Evolutionary conservation across 2,329 filamentous ascomycete genomes (phyloP).

Genomic region (Lasiodiplodia sp.): DNA sequence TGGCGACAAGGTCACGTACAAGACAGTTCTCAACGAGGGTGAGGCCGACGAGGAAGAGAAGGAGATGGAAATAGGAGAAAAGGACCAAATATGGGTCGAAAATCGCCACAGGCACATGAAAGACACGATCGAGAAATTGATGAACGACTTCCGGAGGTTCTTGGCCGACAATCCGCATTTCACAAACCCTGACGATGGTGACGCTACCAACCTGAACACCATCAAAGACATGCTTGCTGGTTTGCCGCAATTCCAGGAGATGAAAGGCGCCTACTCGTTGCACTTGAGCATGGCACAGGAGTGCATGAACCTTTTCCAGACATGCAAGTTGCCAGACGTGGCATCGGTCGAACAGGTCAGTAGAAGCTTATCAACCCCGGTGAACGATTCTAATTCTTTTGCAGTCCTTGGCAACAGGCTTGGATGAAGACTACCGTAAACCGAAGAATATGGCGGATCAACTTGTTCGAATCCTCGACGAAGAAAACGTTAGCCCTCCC

Average conservation of each 20-base stretch:
- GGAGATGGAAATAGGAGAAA: constrained; percentile 89
- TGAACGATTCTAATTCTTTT: constrained; percentile 24
- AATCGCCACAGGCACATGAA: constrained; percentile 98
- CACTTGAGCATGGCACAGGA: constrained; percentile 97
- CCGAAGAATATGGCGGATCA: constrained; percentile 89
- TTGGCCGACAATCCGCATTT: constrained; percentile 92
- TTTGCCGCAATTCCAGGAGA: constrained; percentile 90
- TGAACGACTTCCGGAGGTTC: constrained; percentile 91
- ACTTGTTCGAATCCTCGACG: constrained; percentile 85
- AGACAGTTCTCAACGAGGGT: constrained; percentile 79
- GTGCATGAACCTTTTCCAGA: constrained; percentile 92
- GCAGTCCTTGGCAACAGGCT: constrained; percentile 81
- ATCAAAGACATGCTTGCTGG: constrained; percentile 98
- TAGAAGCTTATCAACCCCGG: neutral
- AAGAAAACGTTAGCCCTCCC: constrained; percentile 72
- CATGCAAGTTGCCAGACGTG: constrained; percentile 83
- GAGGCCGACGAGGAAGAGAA: constrained; percentile 76
- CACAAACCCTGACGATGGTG: constrained; percentile 73
- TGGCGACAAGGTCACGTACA: constrained; percentile 85
- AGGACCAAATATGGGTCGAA: constrained; percentile 93
- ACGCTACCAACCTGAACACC: constrained; percentile 79
- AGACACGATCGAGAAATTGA: constrained; percentile 92
- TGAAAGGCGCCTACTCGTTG: constrained; percentile 93
- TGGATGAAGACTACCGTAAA: constrained; percentile 91
- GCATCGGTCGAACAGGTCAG: constrained; percentile 81